These are phyloP conservation scores for Salix brachista DNA, from an alignment of 345 rosid genomes.

Conservation along the genomic window DNA sequence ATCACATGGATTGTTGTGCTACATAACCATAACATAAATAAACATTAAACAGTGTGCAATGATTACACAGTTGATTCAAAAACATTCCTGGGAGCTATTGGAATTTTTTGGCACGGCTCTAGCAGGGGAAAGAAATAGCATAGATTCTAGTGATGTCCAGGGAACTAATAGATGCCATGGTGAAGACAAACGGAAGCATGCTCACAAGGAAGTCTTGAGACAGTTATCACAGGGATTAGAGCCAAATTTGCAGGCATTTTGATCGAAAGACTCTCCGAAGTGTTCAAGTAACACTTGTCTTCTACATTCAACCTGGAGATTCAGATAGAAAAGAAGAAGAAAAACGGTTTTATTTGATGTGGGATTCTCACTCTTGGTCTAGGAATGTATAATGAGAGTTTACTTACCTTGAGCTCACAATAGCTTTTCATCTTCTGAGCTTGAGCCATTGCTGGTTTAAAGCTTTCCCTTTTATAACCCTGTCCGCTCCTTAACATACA, in stretches of 20 bases:
- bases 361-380: too few species aligned
- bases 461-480: constrained; percentile 57
- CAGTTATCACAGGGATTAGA: constrained; percentile 75
- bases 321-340: constrained; percentile 11
- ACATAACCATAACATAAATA: too few species aligned
- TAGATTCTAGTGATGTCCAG: too few species aligned
- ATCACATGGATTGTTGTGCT: too few species aligned
- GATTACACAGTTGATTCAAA: too few species aligned
- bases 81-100: too few species aligned
- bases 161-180: neutral
- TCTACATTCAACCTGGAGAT: constrained; percentile 59
- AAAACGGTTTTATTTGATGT: neutral
- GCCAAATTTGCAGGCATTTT: constrained; percentile 54
- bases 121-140: too few species aligned
- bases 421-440: constrained; percentile 86
- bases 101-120: too few species aligned
- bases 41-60: too few species aligned
- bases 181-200: neutral
- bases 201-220: constrained; percentile 41
- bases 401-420: constrained; percentile 77
- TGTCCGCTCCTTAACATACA: constrained; percentile 84
- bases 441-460: constrained; percentile 75
- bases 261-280: constrained; percentile 74
- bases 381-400: neutral
- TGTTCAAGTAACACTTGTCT: constrained; percentile 70